Conservation (phyloP, 73 alveolate species). For the Paramecium bursaria region DNA sequence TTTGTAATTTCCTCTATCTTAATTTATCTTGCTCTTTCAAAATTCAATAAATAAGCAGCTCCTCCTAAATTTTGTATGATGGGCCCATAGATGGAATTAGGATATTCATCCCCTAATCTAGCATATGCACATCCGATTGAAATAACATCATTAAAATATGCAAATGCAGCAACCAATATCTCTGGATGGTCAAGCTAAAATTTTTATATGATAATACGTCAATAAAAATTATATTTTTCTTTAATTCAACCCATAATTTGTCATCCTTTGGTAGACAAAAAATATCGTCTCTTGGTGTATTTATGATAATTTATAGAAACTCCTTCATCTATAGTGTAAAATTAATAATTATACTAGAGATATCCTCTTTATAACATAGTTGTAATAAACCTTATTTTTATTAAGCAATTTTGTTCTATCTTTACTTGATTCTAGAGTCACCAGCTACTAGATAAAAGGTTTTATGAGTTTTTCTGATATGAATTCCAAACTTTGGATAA, state of each 20-base stretch:
- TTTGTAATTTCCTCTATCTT: slow-evolving; percentile 47
- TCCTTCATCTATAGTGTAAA: slow-evolving; percentile 10
- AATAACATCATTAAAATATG: slow-evolving; percentile 19
- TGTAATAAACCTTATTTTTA: neutral
- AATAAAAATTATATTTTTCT: slow-evolving; percentile 5
- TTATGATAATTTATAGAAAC: neutral
- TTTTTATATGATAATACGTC: slow-evolving; percentile 18
- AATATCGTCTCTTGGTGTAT: slow-evolving; percentile 19
- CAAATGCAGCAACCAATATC: neutral
- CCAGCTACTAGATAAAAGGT: slow-evolving; percentile 11
- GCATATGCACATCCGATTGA: slow-evolving; percentile 62
- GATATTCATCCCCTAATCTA: slow-evolving; percentile 19
- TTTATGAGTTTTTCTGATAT: slow-evolving; percentile 21
- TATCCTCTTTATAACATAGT: slow-evolving; percentile 28
- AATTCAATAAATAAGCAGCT: neutral
- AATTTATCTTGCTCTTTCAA: slow-evolving; percentile 21
- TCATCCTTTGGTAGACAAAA: slow-evolving; percentile 22
- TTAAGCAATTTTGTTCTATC: slow-evolving; percentile 5
- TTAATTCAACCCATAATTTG: slow-evolving; percentile 30
- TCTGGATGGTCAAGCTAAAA: slow-evolving; percentile 50
- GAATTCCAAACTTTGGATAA: neutral
- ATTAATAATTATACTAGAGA: slow-evolving; percentile 1
- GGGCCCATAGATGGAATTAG: neutral
- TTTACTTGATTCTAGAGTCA: neutral
- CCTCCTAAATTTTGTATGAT: slow-evolving; percentile 44